These are phyloP conservation scores for Scutellaria galericulata DNA, from an alignment of 257 asterid genomes.

Conservation along the genomic window DNA sequence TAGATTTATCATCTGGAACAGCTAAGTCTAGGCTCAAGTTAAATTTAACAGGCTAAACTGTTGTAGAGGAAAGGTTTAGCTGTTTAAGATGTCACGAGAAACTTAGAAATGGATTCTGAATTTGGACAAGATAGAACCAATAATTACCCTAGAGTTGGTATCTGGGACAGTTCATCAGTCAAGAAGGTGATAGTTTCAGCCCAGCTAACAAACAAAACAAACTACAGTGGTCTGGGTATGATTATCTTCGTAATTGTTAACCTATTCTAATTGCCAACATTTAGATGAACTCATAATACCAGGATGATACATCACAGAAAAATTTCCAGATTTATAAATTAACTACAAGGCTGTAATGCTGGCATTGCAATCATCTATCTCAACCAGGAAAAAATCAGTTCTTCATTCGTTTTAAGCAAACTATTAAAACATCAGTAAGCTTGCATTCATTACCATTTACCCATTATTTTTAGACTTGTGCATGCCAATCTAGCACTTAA, in stretches of 20 bases:
- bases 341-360: not conserved
- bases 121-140: not conserved
- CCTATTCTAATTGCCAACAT: not conserved
- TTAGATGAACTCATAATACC: conserved; percentile 17
- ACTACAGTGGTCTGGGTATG: not conserved
- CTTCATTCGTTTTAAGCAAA: not conserved
- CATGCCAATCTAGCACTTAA: conserved; percentile 5
- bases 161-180: too few species aligned
- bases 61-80: not conserved
- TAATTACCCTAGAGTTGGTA: too few species aligned
- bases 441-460: not conserved
- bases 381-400: not conserved
- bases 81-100: conserved; percentile 1
- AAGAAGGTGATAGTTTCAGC: conserved; percentile 1
- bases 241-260: conserved; percentile 11
- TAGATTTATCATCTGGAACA: conserved; percentile 4
- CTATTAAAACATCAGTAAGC: conserved; percentile 10
- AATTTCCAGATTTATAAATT: not conserved
- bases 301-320: conserved; percentile 3
- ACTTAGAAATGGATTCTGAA: not conserved
- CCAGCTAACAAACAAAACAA: conserved; percentile 21
- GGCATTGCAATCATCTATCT: conserved; percentile 19
- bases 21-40: not conserved
- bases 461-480: conserved; percentile 20
- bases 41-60: not conserved